Percentiles rank a stretch among this genome's conserved stretches.
phyloP scores from a whole-genome alignment of 805 yeast species.

The Kurtzmaniella cleridarum region DNA sequence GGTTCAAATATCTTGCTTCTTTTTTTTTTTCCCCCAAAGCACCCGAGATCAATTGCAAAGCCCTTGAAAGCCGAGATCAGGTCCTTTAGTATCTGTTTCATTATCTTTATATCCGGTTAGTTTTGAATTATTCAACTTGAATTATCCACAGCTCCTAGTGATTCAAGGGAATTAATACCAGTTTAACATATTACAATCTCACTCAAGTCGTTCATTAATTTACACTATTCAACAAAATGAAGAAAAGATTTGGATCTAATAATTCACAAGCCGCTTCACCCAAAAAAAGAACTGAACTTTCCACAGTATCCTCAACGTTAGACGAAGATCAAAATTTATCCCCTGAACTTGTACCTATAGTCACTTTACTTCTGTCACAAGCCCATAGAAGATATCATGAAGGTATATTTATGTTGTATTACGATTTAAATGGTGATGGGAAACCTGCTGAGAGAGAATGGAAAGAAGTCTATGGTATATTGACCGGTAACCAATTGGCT shows the following conservation, averaged over 20 bases:
- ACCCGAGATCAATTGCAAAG: no score
- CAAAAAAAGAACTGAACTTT: constrained; percentile 6
- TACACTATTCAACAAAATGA: constrained; percentile 14
- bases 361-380: constrained; percentile 69
- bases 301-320: constrained; percentile 2
- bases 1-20: no score
- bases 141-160: no score
- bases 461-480: constrained; percentile 89
- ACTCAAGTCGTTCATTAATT: no score
- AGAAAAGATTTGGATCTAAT: constrained; percentile 19
- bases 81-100: no score
- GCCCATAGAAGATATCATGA: constrained; percentile 69
- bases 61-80: no score
- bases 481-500: constrained; percentile 87
- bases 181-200: no score
- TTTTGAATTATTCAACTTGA: no score
- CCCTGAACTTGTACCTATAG: constrained; percentile 61
- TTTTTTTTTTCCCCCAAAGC: no score
- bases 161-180: no score
- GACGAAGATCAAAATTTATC: constrained; percentile 18
- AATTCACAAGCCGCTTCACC: constrained; percentile 11
- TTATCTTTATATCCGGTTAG: no score
- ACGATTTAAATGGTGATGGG: constrained; percentile 80
- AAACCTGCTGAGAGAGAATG: constrained; percentile 78
- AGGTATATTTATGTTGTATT: constrained; percentile 65